These are phyloP conservation scores for Penicillium macrosclerotiorum DNA, from an alignment of 495 filamentous ascomycete genomes.

Conservation along the genomic window DNA sequence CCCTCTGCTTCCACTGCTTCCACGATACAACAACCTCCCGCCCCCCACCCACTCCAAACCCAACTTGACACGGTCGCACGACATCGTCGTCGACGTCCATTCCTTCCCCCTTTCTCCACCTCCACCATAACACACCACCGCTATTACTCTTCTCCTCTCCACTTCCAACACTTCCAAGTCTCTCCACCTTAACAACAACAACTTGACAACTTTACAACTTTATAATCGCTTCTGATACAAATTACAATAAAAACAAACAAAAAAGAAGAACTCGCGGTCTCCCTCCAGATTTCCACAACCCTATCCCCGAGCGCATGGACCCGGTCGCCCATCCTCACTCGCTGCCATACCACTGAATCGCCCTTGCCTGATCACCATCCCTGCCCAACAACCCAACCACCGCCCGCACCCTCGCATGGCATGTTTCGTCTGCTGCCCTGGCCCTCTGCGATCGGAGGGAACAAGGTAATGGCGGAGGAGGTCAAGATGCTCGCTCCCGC, in stretches of 20 bases:
- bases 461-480: conserved; percentile 51
- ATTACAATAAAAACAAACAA: conserved; percentile 5
- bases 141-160: not conserved
- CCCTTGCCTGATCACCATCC: conserved; percentile 1
- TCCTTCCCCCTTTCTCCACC: conserved; percentile 14
- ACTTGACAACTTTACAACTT: not conserved
- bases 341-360: conserved; percentile 7
- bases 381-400: no score
- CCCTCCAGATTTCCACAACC: not conserved
- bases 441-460: conserved; percentile 54
- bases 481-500: conserved; percentile 43
- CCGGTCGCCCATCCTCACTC: conserved; percentile 19
- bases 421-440: conserved; percentile 59
- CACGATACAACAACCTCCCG: not conserved
- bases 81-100: conserved; percentile 26
- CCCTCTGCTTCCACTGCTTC: not conserved
- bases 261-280: no score
- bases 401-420: conserved; percentile 46
- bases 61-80: conserved; percentile 24
- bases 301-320: conserved; percentile 25
- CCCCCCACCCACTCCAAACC: not conserved
- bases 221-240: not conserved
- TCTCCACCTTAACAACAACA: not conserved
- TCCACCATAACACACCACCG: not conserved
- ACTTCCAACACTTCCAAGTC: not conserved